phyloP scores from a whole-genome alignment of 129 eudicot species.

The Logfia minima region DNA sequence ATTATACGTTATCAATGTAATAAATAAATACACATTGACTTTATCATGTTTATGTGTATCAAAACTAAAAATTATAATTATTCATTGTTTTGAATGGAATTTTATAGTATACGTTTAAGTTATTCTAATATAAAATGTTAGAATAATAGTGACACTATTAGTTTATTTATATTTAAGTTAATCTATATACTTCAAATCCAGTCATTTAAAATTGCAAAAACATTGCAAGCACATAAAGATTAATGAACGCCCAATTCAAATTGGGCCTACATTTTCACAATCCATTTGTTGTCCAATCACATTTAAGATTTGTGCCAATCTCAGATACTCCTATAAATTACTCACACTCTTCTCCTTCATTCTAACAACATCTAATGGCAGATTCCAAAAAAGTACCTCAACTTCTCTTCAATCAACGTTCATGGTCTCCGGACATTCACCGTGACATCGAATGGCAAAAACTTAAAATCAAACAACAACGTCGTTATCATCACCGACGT shows the following conservation, averaged over 20 bases:
- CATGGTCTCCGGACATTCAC: conserved; percentile 64
- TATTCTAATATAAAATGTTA: no score
- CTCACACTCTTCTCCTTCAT: conserved; percentile 18
- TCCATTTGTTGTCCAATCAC: background rate
- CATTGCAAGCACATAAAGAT: background rate
- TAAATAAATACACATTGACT: no score
- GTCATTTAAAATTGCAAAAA: background rate
- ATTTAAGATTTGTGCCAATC: background rate
- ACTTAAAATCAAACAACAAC: conserved; percentile 42
- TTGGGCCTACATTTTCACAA: background rate
- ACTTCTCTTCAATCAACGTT: conserved; percentile 42
- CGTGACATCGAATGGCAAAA: conserved; percentile 61
- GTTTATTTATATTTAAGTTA: no score
- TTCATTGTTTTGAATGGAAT: no score
- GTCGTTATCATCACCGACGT: conserved; percentile 27
- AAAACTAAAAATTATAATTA: no score
- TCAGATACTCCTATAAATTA: conserved; percentile 27
- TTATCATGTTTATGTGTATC: no score
- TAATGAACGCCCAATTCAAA: background rate
- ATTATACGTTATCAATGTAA: no score
- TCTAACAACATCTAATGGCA: conserved; percentile 29
- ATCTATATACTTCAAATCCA: no score
- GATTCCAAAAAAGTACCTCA: conserved; percentile 20
- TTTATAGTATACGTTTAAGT: no score
- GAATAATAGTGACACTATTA: no score